Evolutionary conservation across 2,329 filamentous ascomycete genomes (phyloP).

Genomic region (Pseudogymnoascus sp.): DNA sequence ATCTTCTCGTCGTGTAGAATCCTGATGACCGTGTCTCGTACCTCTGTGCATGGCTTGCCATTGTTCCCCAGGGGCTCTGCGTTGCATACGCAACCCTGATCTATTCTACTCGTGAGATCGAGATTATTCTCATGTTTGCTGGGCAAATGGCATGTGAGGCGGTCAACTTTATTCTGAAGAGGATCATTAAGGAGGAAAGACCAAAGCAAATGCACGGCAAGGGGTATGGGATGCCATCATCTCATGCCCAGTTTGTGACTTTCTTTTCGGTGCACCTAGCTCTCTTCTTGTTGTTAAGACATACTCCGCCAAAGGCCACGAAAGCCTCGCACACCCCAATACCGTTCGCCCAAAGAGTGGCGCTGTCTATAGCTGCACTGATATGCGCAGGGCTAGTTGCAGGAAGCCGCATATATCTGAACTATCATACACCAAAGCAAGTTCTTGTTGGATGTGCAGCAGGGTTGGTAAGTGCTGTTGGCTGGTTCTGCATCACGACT

Average conservation of each 20-base stretch:
- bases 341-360: conserved; percentile 48
- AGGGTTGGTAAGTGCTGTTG: conserved; percentile 60
- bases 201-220: conserved; percentile 76
- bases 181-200: conserved; percentile 84
- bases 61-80: conserved; percentile 84
- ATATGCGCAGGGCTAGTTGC: conserved; percentile 61
- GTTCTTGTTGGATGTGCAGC: conserved; percentile 71
- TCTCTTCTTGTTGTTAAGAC: conserved; percentile 76
- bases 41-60: conserved; percentile 84
- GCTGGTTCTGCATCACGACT: conserved; percentile 72
- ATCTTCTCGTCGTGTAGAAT: conserved; percentile 48
- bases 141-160: conserved; percentile 90
- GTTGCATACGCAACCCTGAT: conserved; percentile 84
- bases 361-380: conserved; percentile 48
- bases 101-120: conserved; percentile 83
- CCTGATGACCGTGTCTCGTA: conserved; percentile 77
- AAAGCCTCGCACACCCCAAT: conserved; percentile 40
- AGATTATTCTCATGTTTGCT: conserved; percentile 80
- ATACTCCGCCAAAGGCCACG: conserved; percentile 45
- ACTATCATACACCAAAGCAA: conserved; percentile 83
- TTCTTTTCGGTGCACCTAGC: conserved; percentile 82
- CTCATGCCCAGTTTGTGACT: conserved; percentile 87
- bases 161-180: conserved; percentile 81
- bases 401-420: conserved; percentile 78
- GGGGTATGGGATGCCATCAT: conserved; percentile 95